phyloP scores from a whole-genome alignment of 345 rosid species.

The Adansonia digitata region DNA sequence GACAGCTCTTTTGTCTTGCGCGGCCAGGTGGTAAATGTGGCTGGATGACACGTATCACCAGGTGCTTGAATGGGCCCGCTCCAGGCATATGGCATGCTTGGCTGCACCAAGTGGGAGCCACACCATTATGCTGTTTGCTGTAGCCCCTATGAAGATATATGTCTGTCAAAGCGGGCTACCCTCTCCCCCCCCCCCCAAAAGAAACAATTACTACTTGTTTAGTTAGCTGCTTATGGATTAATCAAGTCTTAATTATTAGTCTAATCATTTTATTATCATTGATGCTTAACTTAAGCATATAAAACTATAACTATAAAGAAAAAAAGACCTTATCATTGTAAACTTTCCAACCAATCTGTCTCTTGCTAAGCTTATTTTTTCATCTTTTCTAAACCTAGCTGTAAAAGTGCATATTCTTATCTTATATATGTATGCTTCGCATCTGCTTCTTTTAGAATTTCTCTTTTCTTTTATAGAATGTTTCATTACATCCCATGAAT shows the following conservation, averaged over 20 bases:
- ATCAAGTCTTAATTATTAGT: neutral
- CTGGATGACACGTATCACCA: constrained; percentile 23
- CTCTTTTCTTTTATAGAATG: neutral
- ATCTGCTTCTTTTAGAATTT: neutral
- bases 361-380: neutral
- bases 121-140: no score
- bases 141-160: neutral
- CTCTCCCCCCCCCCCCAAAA: no score
- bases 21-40: neutral
- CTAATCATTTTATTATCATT: neutral
- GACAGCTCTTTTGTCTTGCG: constrained; percentile 28
- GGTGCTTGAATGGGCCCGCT: neutral
- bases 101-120: constrained; percentile 6
- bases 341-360: neutral
- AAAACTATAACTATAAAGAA: neutral
- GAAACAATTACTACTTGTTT: neutral
- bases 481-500: constrained; percentile 2
- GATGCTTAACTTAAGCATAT: constrained; percentile 17
- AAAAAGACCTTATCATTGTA: neutral
- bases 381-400: neutral
- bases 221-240: neutral
- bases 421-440: neutral
- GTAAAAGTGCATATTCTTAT: neutral
- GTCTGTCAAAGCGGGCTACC: neutral
- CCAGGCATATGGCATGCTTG: neutral